Base-by-base conservation (phyloP, 2,329 filamentous ascomycete genomes). In the Diaporthe sp. region DNA sequence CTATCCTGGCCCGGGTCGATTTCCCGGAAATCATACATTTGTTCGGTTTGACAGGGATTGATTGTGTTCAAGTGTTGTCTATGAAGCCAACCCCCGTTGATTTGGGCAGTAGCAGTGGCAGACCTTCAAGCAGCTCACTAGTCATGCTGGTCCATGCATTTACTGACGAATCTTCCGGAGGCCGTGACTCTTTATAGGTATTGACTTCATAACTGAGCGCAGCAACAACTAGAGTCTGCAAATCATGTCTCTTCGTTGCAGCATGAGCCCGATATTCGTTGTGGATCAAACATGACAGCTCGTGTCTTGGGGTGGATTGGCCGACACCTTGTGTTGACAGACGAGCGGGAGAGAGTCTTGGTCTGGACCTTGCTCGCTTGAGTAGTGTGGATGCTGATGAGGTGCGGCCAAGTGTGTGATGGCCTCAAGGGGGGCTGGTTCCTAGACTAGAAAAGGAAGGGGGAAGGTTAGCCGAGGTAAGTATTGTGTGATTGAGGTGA, bases 261-360 rank as follows among this genome's bases (percentile, higher is more conserved):
- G 22, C 62, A 53, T 51, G 31, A 15, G 31, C 28, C 19, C 62
- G 15, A 37, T 13, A 34, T 37, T 68, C 28, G 0, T 25, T 19
- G 62, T 34, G 17, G 46, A 53, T 51, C 46, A 68, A 68, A 68
- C 62, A 53, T 68, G 62, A 51, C 62, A 68, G 62, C 62, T 68
- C 13, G 13, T 51, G 46, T 51, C 42, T 68, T 22, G 39, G 65
- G 19, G 46, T 37, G 1, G 46, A 15, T 53, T 10, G 0, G 5
- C 31, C 22, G 65, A 25, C 1, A 28, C 12, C 15, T 34, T 37
- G 28, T 28, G 34, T 39, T 39, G 3, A 42, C 19, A 10, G 62
- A 51, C 15, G 19, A 49, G 61, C 13, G 7, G n/a, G 34, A 8
- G 17, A 34, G 42, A 44, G 8, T 13, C 19, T 51, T 19, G 62